Percentiles rank a stretch among this genome's conserved stretches.
phyloP scores from a whole-genome alignment of 441 rosid genomes.

The Erodium chrysanthum region DNA sequence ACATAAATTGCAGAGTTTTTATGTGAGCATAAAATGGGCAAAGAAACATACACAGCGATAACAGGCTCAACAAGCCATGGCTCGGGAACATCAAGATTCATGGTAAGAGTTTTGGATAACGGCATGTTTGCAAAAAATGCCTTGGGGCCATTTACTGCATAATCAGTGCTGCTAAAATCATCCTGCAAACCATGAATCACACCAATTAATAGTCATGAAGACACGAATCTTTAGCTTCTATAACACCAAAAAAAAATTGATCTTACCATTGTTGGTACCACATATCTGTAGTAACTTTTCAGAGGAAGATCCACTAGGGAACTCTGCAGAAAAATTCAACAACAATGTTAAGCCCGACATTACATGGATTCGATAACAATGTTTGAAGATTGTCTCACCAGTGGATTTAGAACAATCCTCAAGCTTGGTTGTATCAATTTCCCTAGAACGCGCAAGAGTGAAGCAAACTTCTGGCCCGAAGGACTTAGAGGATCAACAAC shows the following conservation, averaged over 20 bases:
- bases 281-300: slow-evolving; percentile 97
- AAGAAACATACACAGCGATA: slow-evolving; percentile 76
- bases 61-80: slow-evolving; percentile 99
- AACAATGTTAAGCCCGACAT: slow-evolving; percentile 1
- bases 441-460: slow-evolving; percentile 69
- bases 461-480: slow-evolving; percentile 76
- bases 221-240: slow-evolving; percentile 19
- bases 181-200: slow-evolving; percentile 49
- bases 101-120: slow-evolving; percentile 91
- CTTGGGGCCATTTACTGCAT: slow-evolving; percentile 73
- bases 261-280: slow-evolving; percentile 71
- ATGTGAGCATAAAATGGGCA: background rate
- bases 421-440: slow-evolving; percentile 84
- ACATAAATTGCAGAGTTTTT: background rate
- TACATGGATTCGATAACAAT: background rate
- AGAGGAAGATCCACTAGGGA: slow-evolving; percentile 96
- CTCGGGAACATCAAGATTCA: slow-evolving; percentile 99
- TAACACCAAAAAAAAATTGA: slow-evolving; percentile 7
- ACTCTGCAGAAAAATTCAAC: slow-evolving; percentile 52
- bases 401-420: slow-evolving; percentile 85
- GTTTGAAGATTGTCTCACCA: slow-evolving; percentile 45
- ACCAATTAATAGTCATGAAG: slow-evolving; percentile 25
- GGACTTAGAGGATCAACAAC: slow-evolving; percentile 94
- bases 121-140: slow-evolving; percentile 99
- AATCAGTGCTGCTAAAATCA: slow-evolving; percentile 71